Evolutionary conservation across 139 green algal species (phyloP), one percentile per base, ranked within the genome.

Genomic region (Haematococcus sp.): DNA sequence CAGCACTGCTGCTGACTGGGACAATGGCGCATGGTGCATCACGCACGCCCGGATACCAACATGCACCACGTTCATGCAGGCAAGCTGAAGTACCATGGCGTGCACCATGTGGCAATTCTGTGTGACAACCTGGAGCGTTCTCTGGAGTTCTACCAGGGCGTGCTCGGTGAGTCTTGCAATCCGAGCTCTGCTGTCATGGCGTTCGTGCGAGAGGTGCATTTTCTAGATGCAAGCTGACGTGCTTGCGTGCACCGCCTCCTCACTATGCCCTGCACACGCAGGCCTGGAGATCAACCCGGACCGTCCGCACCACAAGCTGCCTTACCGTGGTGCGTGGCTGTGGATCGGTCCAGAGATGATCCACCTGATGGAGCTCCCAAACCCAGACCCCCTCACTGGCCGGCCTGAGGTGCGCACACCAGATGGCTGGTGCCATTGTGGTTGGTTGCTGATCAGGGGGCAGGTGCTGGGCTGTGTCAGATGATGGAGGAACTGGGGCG

Each of bases 321-420:
- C 91, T 4, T 98, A 97, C 76, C 69, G 81, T 25, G 93, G 93
- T 20, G 89, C 90, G 20, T 97, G 91, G 90, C 83, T 95, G 27
- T 92, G 84, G 87, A 92, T 95, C 35, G 91, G 90, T 0, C 80
- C 84, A 2, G 92, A 96, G 63, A 96, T 95, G 91, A 92, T 97
- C 35, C 92, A 97, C 84, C 81, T 86, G 0, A 98, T 98, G 93
- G 93, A 96, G 81, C 85, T 97, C 63, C 92, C 91, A 44, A 96
- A 97, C 79, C 93, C 93, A 19, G 90, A 95, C 72, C 87, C 88
- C 0, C 25, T 83, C 51, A 73, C 74, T 13, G 79, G 79, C 11
- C 82, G 91, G 1, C 88, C 91, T 19, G 68, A 79, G 52, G 68
- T 74, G 52, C 40, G 40, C 11, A 11, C 7, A 11, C 7, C 40